Evolutionary conservation across 2,329 filamentous ascomycete genomes (phyloP).

Genomic region (Calonectria montana): DNA sequence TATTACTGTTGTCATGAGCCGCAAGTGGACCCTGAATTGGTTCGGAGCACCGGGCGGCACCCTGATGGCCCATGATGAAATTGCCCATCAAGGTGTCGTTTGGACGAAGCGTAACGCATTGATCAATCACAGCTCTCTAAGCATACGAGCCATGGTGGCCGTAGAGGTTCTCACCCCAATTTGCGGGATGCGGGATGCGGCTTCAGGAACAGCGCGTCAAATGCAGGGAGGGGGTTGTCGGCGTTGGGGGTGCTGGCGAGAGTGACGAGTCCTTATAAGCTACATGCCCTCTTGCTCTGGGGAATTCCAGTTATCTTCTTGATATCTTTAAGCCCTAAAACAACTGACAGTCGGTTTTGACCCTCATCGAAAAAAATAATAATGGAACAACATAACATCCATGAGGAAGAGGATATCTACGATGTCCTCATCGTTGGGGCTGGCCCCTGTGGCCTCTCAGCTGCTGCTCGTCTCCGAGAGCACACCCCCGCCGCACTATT

Average conservation of each 20-base stretch:
- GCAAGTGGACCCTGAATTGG: slow-evolving; percentile 7
- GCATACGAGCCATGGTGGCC: background rate
- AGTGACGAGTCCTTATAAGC: background rate
- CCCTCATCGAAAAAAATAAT: background rate
- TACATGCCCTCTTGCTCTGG: background rate
- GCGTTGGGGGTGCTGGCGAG: background rate
- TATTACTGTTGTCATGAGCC: background rate
- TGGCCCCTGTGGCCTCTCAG: slow-evolving; percentile 79
- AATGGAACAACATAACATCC: slow-evolving; percentile 8
- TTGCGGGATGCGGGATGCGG: background rate
- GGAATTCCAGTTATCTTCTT: background rate
- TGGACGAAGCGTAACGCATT: background rate
- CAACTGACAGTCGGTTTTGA: background rate
- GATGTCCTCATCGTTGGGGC: slow-evolving; percentile 81
- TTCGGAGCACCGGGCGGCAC: background rate
- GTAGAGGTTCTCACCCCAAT: slow-evolving; percentile 23
- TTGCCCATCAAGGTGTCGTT: slow-evolving; percentile 22
- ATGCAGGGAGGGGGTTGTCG: background rate
- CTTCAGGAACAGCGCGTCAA: background rate
- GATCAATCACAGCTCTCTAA: slow-evolving; percentile 2
- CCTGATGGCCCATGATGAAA: slow-evolving; percentile 23
- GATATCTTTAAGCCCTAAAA: background rate
- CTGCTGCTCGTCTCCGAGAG: slow-evolving; percentile 78
- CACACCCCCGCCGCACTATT: slow-evolving; percentile 81
- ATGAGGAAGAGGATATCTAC: slow-evolving; percentile 54